Conservation (phyloP, 306 rosid genomes). For the Oemleria cerasiformis region DNA sequence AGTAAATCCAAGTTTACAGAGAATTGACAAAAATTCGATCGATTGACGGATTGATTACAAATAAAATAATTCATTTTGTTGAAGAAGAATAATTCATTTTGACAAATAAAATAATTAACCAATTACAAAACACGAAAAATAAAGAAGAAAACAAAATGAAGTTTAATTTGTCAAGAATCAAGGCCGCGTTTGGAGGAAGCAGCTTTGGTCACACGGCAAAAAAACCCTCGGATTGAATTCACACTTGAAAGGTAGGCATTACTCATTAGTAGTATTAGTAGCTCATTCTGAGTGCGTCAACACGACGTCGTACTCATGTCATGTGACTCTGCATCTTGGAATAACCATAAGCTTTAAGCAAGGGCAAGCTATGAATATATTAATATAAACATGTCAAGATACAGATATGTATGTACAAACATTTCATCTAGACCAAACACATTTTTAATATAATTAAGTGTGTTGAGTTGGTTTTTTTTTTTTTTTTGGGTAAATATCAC, state of each 20-base stretch:
- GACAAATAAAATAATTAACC: too few species aligned
- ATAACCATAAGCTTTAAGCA: slow-evolving; percentile 24
- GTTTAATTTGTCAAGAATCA: slow-evolving; percentile 22
- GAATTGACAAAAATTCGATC: too few species aligned
- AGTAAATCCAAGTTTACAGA: too few species aligned
- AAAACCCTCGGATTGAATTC: slow-evolving; percentile 25
- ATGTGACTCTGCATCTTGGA: neutral
- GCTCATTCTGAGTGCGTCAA: neutral
- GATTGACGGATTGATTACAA: too few species aligned
- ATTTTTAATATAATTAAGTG: neutral
- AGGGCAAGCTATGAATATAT: neutral
- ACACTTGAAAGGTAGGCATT: slow-evolving; percentile 9
- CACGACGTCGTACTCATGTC: neutral
- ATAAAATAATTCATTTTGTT: too few species aligned
- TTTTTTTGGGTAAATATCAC: too few species aligned
- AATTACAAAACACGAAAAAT: too few species aligned
- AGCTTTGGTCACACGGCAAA: slow-evolving; percentile 34
- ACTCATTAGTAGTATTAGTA: neutral
- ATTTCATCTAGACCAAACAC: neutral
- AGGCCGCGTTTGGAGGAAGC: slow-evolving; percentile 44
- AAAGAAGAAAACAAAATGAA: too few species aligned
- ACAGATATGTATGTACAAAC: neutral
- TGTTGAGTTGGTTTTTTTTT: too few species aligned
- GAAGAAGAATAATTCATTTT: too few species aligned
- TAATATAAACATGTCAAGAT: neutral